Percentiles rank a stretch among this genome's conserved stretches.
phyloP scores from a whole-genome alignment of 345 rosid genomes.

The Euclidium syriacum region DNA sequence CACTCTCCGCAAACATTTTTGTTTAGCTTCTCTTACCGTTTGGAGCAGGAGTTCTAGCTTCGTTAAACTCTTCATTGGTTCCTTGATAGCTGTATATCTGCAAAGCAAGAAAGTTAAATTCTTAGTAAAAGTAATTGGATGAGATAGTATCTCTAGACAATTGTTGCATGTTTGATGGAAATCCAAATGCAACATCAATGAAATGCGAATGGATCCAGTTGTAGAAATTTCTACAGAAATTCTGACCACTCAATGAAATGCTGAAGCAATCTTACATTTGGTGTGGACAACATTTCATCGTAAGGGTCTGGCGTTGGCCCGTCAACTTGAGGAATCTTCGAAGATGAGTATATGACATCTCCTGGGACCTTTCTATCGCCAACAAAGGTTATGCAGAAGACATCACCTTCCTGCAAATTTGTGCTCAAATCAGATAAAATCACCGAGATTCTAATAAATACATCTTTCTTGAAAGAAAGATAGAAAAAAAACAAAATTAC shows the following conservation, averaged over 20 bases:
- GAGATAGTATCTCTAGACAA: neutral
- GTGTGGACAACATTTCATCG: slow-evolving; percentile 87
- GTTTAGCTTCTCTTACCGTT: slow-evolving; percentile 45
- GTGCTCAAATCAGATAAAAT: neutral
- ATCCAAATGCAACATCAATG: neutral
- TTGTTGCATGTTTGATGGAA: neutral
- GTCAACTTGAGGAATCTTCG: slow-evolving; percentile 81
- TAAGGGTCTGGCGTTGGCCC: slow-evolving; percentile 95
- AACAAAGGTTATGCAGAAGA: neutral
- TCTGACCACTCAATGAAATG: slow-evolving; percentile 12
- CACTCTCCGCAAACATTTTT: neutral
- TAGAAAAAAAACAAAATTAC: no score
- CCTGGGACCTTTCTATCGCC: slow-evolving; percentile 6
- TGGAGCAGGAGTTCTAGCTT: slow-evolving; percentile 86
- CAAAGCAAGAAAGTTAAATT: slow-evolving; percentile 1
- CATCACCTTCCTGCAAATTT: slow-evolving; percentile 19
- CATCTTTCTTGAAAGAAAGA: neutral
- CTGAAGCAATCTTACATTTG: slow-evolving; percentile 60
- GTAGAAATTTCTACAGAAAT: neutral
- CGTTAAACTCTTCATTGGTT: slow-evolving; percentile 76
- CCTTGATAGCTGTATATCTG: slow-evolving; percentile 97
- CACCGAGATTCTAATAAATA: neutral
- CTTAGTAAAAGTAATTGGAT: neutral
- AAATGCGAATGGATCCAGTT: neutral
- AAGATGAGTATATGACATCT: slow-evolving; percentile 25